Percentiles rank a stretch among this genome's conserved stretches.
Conservation (phyloP, 805 yeast genomes). For the Saccharomyces kudriavzevii region DNA sequence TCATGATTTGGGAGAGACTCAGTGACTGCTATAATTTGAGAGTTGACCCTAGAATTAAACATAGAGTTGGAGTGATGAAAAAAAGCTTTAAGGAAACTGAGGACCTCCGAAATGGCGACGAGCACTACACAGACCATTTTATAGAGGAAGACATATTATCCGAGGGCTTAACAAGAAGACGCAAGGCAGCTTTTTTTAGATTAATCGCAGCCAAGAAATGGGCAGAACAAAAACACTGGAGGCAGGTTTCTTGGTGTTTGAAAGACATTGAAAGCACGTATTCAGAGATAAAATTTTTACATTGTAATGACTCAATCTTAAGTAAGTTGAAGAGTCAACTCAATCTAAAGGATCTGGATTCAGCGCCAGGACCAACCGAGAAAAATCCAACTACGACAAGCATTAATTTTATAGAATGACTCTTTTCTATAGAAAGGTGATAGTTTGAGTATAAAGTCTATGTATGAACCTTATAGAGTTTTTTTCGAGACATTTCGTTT, state of each 20-base stretch:
- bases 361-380: neutral
- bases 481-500: too few relatives aligned
- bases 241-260: conserved; percentile 27
- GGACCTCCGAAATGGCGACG: neutral
- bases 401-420: neutral
- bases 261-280: conserved; percentile 29
- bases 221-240: conserved; percentile 35
- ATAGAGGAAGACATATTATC: conserved; percentile 30
- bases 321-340: conserved; percentile 12
- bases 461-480: neutral
- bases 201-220: conserved; percentile 69
- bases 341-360: neutral
- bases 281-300: conserved; percentile 11
- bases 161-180: conserved; percentile 49
- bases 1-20: conserved; percentile 45
- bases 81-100: conserved; percentile 4
- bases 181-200: conserved; percentile 75
- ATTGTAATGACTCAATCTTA: conserved; percentile 18
- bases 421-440: neutral
- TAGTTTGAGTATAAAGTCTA: neutral
- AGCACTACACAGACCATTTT: conserved; percentile 25
- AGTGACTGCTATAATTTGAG: conserved; percentile 43
- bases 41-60: conserved; percentile 32
- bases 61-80: conserved; percentile 15
- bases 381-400: neutral